Evolutionary conservation across 331 rosid genomes (phyloP).

Genomic region (Saraca asoca): DNA sequence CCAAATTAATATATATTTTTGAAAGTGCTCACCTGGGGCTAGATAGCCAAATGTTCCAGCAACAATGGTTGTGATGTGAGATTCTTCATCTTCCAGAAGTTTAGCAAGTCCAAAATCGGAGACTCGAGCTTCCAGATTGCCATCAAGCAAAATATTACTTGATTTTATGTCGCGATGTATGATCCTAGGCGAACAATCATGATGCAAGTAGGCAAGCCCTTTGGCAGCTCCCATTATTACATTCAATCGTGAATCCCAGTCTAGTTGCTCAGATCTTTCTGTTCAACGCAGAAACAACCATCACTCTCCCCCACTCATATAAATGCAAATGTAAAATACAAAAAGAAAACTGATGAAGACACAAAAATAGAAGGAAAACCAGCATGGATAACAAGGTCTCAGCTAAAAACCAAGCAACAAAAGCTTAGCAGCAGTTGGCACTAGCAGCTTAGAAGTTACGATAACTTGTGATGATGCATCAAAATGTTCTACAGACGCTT

Average conservation of each 20-base stretch:
- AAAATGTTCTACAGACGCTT: too few relatives aligned
- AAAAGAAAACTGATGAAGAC: too few relatives aligned
- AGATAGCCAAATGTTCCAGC: conserved; percentile 99
- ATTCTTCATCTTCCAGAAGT: conserved; percentile 92
- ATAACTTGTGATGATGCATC: too few relatives aligned
- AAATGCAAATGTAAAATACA: too few relatives aligned
- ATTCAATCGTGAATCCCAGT: conserved; percentile 74
- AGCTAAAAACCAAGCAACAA: too few relatives aligned
- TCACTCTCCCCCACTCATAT: too few relatives aligned
- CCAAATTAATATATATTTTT: too few relatives aligned
- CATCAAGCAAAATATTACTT: conserved; percentile 92
- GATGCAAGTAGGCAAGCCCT: conserved; percentile 92
- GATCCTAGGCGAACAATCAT: conserved; percentile 96
- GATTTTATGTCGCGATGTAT: conserved; percentile 98
- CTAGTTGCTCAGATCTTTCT: conserved; percentile 92
- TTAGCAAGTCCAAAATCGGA: conserved; percentile 99
- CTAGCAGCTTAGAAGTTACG: too few relatives aligned
- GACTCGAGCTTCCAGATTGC: conserved; percentile 91
- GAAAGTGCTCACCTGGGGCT: conserved; percentile 77
- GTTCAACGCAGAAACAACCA: conserved; percentile 38
- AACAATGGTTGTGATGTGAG: conserved; percentile 96
- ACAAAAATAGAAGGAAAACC: too few relatives aligned
- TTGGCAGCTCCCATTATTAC: conserved; percentile 97
- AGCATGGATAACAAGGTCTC: too few relatives aligned
- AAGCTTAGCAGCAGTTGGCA: too few relatives aligned